phyloP scores from a whole-genome alignment of 2,329 filamentous ascomycete genomes.

The Fusarium camptoceras region DNA sequence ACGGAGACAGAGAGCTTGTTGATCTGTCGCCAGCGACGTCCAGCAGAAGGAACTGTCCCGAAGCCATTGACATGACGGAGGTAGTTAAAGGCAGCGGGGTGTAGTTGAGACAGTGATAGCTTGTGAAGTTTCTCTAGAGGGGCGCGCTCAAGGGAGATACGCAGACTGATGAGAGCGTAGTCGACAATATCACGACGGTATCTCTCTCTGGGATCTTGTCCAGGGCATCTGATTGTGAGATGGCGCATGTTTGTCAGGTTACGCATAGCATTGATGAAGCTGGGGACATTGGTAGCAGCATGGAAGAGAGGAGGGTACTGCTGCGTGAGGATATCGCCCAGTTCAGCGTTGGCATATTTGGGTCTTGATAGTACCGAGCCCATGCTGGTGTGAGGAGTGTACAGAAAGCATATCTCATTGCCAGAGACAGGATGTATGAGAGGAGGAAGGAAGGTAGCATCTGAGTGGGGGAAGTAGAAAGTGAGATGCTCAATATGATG shows the following conservation, averaged over 20 bases:
- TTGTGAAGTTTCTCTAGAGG: slow-evolving; percentile 73
- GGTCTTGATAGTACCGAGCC: slow-evolving; percentile 71
- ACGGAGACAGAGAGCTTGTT: slow-evolving; percentile 78
- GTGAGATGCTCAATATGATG: slow-evolving; percentile 81
- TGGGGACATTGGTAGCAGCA: slow-evolving; percentile 86
- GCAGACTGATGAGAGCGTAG: slow-evolving; percentile 87
- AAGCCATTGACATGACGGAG: slow-evolving; percentile 80
- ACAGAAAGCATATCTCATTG: slow-evolving; percentile 82
- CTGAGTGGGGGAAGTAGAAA: slow-evolving; percentile 80
- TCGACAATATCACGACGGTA: slow-evolving; percentile 84
- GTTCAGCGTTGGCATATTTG: slow-evolving; percentile 83
- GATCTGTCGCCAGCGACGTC: slow-evolving; percentile 82
- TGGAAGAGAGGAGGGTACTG: slow-evolving; percentile 93
- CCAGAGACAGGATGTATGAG: slow-evolving; percentile 82
- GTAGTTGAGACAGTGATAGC: slow-evolving; percentile 78
- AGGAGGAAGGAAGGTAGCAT: slow-evolving; percentile 86
- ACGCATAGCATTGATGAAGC: slow-evolving; percentile 81
- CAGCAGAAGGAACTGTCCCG: slow-evolving; percentile 78
- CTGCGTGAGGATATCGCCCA: slow-evolving; percentile 83
- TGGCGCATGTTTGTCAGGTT: slow-evolving; percentile 77
- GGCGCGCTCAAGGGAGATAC: slow-evolving; percentile 83
- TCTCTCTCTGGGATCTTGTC: slow-evolving; percentile 74
- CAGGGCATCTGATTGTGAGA: slow-evolving; percentile 80
- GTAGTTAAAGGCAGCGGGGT: slow-evolving; percentile 81
- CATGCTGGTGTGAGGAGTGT: slow-evolving; percentile 79